phyloP scores from a whole-genome alignment of 2,329 filamentous ascomycete genomes.

The Curvularia hawaiiensis region DNA sequence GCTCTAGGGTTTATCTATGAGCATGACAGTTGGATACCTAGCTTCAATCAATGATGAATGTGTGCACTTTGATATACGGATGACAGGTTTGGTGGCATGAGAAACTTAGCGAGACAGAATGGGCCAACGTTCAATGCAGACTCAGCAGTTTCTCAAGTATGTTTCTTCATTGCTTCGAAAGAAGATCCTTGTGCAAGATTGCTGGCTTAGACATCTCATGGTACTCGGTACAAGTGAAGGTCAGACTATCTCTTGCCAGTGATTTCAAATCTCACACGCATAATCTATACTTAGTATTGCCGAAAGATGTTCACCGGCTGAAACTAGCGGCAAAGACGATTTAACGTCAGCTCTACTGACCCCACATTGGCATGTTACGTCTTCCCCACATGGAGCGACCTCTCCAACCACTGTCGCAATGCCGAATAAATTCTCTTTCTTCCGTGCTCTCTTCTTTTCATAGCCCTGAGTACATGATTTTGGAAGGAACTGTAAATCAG shows the following conservation, averaged over 20 bases:
- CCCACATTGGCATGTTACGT: conserved; percentile 28
- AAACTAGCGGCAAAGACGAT: conserved; percentile 1
- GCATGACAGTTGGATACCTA: neutral
- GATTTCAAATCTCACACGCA: neutral
- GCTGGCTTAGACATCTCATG: too few species aligned
- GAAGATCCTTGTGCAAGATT: too few species aligned
- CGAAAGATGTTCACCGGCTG: neutral
- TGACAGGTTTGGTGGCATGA: neutral
- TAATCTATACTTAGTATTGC: neutral
- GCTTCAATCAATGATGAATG: neutral
- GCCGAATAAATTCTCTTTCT: neutral
- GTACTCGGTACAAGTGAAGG: neutral
- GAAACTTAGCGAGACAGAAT: too few species aligned
- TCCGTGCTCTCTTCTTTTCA: neutral
- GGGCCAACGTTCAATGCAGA: too few species aligned
- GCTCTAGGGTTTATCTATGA: conserved; percentile 10
- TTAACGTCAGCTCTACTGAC: conserved; percentile 17
- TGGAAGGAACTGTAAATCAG: neutral
- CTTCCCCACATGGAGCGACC: conserved; percentile 30
- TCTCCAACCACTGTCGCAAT: conserved; percentile 2
- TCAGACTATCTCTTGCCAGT: too few species aligned
- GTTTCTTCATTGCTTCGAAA: too few species aligned
- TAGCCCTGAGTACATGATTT: too few species aligned
- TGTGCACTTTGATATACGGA: neutral
- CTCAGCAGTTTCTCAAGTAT: neutral